phyloP scores from a whole-genome alignment of 169 alveolate genomes.

The Eimeria tenella region DNA sequence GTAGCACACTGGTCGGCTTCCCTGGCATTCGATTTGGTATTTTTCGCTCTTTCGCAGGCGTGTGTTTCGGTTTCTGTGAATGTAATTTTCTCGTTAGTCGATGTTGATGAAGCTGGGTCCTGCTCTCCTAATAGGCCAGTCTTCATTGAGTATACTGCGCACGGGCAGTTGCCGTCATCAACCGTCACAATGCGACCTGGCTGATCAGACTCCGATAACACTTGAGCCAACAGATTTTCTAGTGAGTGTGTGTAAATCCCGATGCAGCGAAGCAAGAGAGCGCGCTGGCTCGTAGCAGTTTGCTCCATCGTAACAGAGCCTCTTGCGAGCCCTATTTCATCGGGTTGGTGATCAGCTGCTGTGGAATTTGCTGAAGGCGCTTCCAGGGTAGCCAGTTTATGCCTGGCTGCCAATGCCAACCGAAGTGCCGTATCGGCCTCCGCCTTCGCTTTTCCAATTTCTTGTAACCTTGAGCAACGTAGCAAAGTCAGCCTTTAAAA shows the following conservation, averaged over 20 bases:
- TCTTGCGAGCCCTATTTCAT: neutral
- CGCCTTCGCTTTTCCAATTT: neutral
- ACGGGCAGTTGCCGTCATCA: neutral
- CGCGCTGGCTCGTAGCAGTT: neutral
- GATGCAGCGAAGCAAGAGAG: conserved; percentile 36
- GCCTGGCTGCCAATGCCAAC: conserved; percentile 18
- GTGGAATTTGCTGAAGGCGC: neutral
- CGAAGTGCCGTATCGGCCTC: conserved; percentile 39
- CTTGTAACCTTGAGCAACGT: conserved; percentile 24
- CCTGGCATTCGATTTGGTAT: neutral
- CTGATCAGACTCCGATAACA: neutral
- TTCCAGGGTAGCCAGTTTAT: neutral
- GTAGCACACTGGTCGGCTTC: neutral
- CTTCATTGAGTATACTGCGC: neutral
- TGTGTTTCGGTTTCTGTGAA: neutral
- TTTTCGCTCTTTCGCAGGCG: neutral
- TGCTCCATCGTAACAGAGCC: neutral
- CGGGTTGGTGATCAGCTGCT: neutral
- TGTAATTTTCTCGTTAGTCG: neutral
- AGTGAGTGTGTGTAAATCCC: neutral
- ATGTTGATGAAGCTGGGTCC: neutral
- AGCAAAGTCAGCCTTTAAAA: neutral
- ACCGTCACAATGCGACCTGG: neutral
- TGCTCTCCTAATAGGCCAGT: neutral
- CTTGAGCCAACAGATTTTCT: neutral